phyloP scores from a whole-genome alignment of 2,329 filamentous ascomycete genomes.

The Hypoxylon sp. region DNA sequence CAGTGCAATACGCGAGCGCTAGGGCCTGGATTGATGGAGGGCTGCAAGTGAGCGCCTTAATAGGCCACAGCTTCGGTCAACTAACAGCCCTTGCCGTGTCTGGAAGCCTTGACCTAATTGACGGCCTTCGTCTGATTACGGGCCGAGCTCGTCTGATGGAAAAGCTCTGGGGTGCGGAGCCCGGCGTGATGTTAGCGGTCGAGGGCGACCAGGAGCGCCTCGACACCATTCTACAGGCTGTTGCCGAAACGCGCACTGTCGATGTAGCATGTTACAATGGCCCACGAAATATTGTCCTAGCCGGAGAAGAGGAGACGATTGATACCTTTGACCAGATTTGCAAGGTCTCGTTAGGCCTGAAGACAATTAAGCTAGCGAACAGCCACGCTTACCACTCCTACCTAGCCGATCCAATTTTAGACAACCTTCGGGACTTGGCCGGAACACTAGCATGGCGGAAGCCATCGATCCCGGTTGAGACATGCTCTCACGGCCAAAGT shows the following conservation, averaged over 20 bases:
- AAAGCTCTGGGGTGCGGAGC: slow-evolving; percentile 55
- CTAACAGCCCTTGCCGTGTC: slow-evolving; percentile 57
- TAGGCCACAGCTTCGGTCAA: slow-evolving; percentile 61
- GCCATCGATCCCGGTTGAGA: slow-evolving; percentile 40
- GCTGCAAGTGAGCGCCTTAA: slow-evolving; percentile 52
- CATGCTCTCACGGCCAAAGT: slow-evolving; percentile 31
- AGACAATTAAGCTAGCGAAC: slow-evolving; percentile 34
- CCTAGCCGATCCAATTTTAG: slow-evolving; percentile 41
- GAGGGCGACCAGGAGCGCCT: slow-evolving; percentile 29
- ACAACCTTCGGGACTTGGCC: slow-evolving; percentile 26
- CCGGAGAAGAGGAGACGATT: slow-evolving; percentile 29
- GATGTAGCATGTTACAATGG: slow-evolving; percentile 49
- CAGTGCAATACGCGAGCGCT: slow-evolving; percentile 57
- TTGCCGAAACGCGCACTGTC: slow-evolving; percentile 1
- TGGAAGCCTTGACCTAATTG: slow-evolving; percentile 52
- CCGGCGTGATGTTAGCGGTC: slow-evolving; percentile 56
- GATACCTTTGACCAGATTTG: slow-evolving; percentile 35
- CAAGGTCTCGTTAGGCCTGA: slow-evolving; percentile 3
- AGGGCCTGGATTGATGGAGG: slow-evolving; percentile 55
- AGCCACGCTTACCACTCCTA: slow-evolving; percentile 50
- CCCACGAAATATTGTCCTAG: slow-evolving; percentile 43
- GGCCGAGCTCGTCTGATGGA: slow-evolving; percentile 55
- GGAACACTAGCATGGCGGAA: slow-evolving; percentile 25
- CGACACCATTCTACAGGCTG: slow-evolving; percentile 1
- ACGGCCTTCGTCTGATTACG: slow-evolving; percentile 53